Base-by-base conservation (phyloP, 306 rosid species). In the Citrullus colocynthis region DNA sequence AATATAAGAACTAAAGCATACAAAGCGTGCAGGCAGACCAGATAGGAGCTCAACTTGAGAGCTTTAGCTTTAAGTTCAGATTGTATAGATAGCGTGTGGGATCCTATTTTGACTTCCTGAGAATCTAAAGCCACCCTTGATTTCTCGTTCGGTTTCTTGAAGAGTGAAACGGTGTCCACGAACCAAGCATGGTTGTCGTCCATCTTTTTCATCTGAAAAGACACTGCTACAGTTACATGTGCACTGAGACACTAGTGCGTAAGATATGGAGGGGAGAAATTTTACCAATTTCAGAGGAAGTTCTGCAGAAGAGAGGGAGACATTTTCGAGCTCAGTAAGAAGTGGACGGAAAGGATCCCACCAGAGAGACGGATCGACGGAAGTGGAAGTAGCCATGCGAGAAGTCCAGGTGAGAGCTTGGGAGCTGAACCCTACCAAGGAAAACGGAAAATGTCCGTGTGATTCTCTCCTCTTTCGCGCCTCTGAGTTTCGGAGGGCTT, bases 321-420 rank as follows among this genome's bases (percentile, higher is more conserved):
- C 88, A 54, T 86, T 88, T 52, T 94, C 98, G 8, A 94, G 93
- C 62, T 94, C 95, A 6, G 95, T 69, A 62, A 92, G 81, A 56
- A 94, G 78, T 39, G 84, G 69, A 78, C 86, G 70, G 90, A 94
- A 94, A 10, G 97, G 84, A 79, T 92, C 98, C 98, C 98, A 94
- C 97, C 96, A 94, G 24, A 92, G 90, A 74, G 96, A 86, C 20
- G 92, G 84, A 32, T 94, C 96, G n/a, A 90, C 81, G 71, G 93
- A 77, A 44, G 32, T 83, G 13, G 89, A 37, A 78, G 83, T 87
- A 28, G 91, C 91, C 98, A 94, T 94, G 74, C 66, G 32, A 81
- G 78, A 77, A 81, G 79, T 67, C 52, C 15, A 28, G 28, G 32
- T 6, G 54, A 18, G 78, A 77, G 71, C 56, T 81, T 71, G 24